Evolutionary conservation across 257 asterid species (phyloP).

Genomic region (Haberlea rhodopensis): DNA sequence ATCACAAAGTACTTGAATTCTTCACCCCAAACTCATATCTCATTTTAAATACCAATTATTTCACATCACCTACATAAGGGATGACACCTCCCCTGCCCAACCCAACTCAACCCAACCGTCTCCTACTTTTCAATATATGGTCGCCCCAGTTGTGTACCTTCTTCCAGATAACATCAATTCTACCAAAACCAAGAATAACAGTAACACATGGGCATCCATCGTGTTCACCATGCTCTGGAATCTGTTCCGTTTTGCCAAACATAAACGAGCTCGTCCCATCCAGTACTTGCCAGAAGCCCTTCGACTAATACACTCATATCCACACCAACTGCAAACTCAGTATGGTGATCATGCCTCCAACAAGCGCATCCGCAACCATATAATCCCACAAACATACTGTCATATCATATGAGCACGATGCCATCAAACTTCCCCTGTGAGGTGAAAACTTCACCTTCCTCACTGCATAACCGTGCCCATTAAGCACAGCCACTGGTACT

Average conservation of each 20-base stretch:
- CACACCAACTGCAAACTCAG: conserved; percentile 91
- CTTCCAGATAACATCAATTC: neutral
- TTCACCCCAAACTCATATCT: no score
- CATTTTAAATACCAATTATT: no score
- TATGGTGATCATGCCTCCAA: conserved; percentile 90
- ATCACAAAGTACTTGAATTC: no score
- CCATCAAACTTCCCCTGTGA: conserved; percentile 64
- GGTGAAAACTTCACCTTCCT: conserved; percentile 96
- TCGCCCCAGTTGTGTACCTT: no score
- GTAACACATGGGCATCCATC: conserved; percentile 12
- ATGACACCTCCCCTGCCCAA: no score
- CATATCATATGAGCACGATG: conserved; percentile 94
- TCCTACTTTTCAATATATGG: no score
- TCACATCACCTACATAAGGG: no score
- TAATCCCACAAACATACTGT: conserved; percentile 95
- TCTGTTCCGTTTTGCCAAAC: conserved; percentile 97
- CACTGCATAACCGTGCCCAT: conserved; percentile 89
- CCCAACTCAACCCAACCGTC: no score
- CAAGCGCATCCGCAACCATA: conserved; percentile 88
- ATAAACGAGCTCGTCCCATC: conserved; percentile 96
- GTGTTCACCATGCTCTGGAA: conserved; percentile 77
- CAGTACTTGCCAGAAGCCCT: conserved; percentile 94
- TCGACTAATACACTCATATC: conserved; percentile 97
- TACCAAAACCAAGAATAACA: conserved; percentile 16
- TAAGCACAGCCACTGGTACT: conserved; percentile 80